These are phyloP conservation scores for Eucalyptus curtisii DNA, from an alignment of 345 rosid species.

Conservation along the genomic window DNA sequence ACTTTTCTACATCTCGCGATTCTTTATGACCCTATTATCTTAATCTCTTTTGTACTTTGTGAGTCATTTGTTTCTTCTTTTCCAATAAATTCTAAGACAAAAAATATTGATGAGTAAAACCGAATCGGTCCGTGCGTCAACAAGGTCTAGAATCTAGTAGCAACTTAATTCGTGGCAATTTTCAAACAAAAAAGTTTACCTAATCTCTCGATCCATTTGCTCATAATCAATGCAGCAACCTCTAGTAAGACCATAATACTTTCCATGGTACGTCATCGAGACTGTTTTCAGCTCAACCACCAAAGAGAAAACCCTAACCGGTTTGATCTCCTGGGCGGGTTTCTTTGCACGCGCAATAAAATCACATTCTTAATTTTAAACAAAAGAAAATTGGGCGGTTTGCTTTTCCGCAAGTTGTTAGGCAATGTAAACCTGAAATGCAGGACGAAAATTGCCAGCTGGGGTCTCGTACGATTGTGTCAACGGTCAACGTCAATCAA, in stretches of 20 bases:
- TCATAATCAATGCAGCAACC: not conserved
- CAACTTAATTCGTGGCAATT: not conserved
- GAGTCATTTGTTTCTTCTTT: not conserved
- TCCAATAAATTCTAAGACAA: not conserved
- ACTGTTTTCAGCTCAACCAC: not conserved
- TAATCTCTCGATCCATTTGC: not conserved
- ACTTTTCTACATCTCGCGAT: not conserved
- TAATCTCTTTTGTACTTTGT: not conserved
- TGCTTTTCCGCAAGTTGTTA: not conserved
- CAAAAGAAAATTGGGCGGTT: not conserved
- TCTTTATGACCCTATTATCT: not conserved
- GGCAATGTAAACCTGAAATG: not conserved
- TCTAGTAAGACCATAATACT: not conserved
- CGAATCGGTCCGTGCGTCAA: accelerated
- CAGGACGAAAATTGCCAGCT: not conserved
- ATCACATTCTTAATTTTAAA: not conserved
- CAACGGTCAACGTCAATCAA: not conserved
- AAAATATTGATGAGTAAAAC: not conserved
- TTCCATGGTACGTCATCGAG: not conserved
- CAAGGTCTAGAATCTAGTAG: not conserved
- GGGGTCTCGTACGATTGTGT: not conserved
- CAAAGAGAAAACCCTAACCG: not conserved
- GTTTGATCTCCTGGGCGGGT: not conserved
- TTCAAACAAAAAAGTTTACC: not conserved
- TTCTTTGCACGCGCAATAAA: not conserved